Base-by-base conservation (phyloP, 228 moss, liverwort and hornwort species). In the Sphagnum magellanicum region DNA sequence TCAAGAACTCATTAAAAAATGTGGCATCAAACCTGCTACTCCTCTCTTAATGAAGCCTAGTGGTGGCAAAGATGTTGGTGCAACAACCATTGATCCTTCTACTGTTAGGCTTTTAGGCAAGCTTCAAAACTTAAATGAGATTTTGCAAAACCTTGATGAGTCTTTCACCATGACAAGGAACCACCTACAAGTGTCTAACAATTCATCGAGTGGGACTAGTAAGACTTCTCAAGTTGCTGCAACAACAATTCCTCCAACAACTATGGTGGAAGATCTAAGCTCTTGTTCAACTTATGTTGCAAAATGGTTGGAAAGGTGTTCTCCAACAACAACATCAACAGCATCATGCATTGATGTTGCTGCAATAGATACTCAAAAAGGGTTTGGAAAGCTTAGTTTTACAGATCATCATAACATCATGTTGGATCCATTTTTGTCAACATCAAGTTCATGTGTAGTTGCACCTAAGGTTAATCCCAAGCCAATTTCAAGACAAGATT, bases 101-200 rank as follows among this genome's bases (percentile, higher is more conserved):
- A 79, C 79, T 0, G 8, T 61, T 69, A 79, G 85, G 13, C 77
- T 85, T 11, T 68, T 81, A 72, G 74, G 70, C 0, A 85, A 85
- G 50, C 76, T 85, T 0, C 76, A 13, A 59, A 79, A 79, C 6
- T 74, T 85, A 14, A 75, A 85, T 68, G 79, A 81, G 59, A 81
- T 85, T 68, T 53, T 81, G 48, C 73, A 74, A 70, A 85, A 77
- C 4, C 70, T 85, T 59, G 81, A 85, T 50, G 70, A 75, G 0
- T 81, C 85, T 49, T 53, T 0, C 16, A 50, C 47, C 50, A 8
- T 50, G 49, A 16, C 61, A 0, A 11, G 32, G 32, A 32, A 32
- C 32, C 32, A 32, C 32, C 32, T 32, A 32, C 32, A 32, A 32
- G 32, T 3, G 32, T 0, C 32, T 32, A 32, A 2, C 32, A 32